These are phyloP conservation scores for Amaranthus cruentus DNA, from an alignment of 148 eudicot species.

Conservation along the genomic window DNA sequence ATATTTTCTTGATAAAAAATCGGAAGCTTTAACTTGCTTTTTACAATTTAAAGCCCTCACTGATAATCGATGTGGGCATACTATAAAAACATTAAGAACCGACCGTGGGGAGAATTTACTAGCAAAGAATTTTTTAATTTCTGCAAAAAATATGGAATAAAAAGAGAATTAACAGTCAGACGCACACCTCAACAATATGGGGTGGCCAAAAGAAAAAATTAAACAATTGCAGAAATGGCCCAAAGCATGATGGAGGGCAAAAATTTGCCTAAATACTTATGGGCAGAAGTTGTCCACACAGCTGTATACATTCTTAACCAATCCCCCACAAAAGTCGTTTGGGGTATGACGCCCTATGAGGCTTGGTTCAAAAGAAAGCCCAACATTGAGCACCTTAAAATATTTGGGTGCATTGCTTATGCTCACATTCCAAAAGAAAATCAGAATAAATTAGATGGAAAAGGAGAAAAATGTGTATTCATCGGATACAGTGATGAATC, in stretches of 20 bases:
- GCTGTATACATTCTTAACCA: constrained; percentile 6
- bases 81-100: neutral
- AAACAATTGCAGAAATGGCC: constrained; percentile 12
- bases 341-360: constrained; percentile 8
- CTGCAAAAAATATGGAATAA: constrained; percentile 13
- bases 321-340: constrained; percentile 5
- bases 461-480: neutral
- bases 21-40: constrained; percentile 2
- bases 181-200: constrained; percentile 18
- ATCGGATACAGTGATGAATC: constrained; percentile 9
- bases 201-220: neutral
- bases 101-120: neutral
- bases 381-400: constrained; percentile 3
- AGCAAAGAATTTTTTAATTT: constrained; percentile 5
- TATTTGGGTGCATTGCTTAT: constrained; percentile 18
- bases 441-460: constrained; percentile 15
- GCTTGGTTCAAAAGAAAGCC: constrained; percentile 16
- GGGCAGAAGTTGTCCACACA: constrained; percentile 9
- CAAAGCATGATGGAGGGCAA: constrained; percentile 7
- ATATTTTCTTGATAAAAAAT: constrained; percentile 3
- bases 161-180: constrained; percentile 12
- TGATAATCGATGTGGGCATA: constrained; percentile 16
- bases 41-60: neutral
- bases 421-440: constrained; percentile 8
- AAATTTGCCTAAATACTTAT: constrained; percentile 9